Evolutionary conservation across 441 rosid species (phyloP).

Genomic region (Populus tomentosa): DNA sequence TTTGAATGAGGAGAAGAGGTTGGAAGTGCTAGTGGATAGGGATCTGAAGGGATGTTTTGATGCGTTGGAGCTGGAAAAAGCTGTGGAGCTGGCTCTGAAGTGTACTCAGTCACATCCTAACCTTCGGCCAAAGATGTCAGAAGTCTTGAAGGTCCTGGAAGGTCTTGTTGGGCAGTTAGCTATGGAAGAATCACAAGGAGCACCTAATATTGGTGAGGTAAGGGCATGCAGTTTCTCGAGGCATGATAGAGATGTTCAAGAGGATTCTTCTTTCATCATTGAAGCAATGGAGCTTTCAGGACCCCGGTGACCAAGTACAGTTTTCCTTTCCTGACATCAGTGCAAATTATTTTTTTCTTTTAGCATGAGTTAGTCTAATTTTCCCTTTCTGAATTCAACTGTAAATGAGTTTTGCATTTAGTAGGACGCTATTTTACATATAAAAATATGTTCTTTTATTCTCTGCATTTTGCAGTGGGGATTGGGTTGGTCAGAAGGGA

Average conservation of each 20-base stretch:
- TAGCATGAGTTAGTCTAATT: not conserved
- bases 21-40: slow-evolving; percentile 63
- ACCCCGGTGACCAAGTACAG: slow-evolving; percentile 48
- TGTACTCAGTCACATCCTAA: slow-evolving; percentile 69
- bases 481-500: not conserved
- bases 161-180: slow-evolving; percentile 61
- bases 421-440: not conserved
- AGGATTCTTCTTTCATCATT: slow-evolving; percentile 72
- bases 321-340: slow-evolving; percentile 30
- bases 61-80: slow-evolving; percentile 52
- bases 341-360: slow-evolving; percentile 24
- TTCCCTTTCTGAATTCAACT: slow-evolving; percentile 13
- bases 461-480: not conserved
- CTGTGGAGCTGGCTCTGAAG: slow-evolving; percentile 58
- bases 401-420: slow-evolving; percentile 16
- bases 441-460: not conserved
- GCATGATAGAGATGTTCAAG: slow-evolving; percentile 50
- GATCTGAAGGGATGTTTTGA: slow-evolving; percentile 75
- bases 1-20: slow-evolving; percentile 63
- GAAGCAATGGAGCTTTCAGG: slow-evolving; percentile 97
- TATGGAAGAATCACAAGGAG: slow-evolving; percentile 39
- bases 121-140: slow-evolving; percentile 75
- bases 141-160: slow-evolving; percentile 62
- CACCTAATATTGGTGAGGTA: slow-evolving; percentile 34
- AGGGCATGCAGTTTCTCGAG: slow-evolving; percentile 55